Evolutionary conservation across 805 yeast species (phyloP).

Genomic region (Hagleromyces aurorensis): DNA sequence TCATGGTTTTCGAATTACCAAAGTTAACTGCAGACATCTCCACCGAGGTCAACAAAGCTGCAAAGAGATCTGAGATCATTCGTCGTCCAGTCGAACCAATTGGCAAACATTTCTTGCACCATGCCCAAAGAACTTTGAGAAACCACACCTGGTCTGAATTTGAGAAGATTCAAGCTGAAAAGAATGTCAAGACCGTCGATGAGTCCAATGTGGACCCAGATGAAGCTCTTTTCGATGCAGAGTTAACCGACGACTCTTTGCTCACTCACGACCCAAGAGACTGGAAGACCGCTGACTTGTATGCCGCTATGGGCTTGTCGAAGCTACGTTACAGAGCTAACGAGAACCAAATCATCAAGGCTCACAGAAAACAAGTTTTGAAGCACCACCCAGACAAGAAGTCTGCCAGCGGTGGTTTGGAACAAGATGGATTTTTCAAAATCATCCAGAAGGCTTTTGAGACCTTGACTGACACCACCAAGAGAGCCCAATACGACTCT

Average conservation of each 20-base stretch:
- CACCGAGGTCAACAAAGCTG: slow-evolving; percentile 43
- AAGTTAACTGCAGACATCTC: slow-evolving; percentile 48
- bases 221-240: slow-evolving; percentile 39
- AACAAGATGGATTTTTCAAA: slow-evolving; percentile 95
- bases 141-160: slow-evolving; percentile 99
- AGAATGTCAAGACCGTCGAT: slow-evolving; percentile 67
- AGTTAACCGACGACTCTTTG: slow-evolving; percentile 70
- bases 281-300: slow-evolving; percentile 95
- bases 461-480: slow-evolving; percentile 72
- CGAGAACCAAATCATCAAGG: slow-evolving; percentile 87
- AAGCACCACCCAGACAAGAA: slow-evolving; percentile 98
- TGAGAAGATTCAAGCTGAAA: slow-evolving; percentile 87
- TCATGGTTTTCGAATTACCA: slow-evolving; percentile 37
- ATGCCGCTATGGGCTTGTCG: slow-evolving; percentile 90
- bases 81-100: slow-evolving; percentile 92
- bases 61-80: slow-evolving; percentile 49
- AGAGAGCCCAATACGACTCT: slow-evolving; percentile 91
- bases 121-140: slow-evolving; percentile 89
- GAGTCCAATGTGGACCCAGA: slow-evolving; percentile 51
- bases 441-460: slow-evolving; percentile 96
- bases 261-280: slow-evolving; percentile 92
- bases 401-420: slow-evolving; percentile 72
- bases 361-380: slow-evolving; percentile 93
- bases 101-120: slow-evolving; percentile 92
- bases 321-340: slow-evolving; percentile 87